These are phyloP conservation scores for Davidsoniella neocaledoniae DNA, from an alignment of 2,329 filamentous ascomycete genomes.

Conservation along the genomic window DNA sequence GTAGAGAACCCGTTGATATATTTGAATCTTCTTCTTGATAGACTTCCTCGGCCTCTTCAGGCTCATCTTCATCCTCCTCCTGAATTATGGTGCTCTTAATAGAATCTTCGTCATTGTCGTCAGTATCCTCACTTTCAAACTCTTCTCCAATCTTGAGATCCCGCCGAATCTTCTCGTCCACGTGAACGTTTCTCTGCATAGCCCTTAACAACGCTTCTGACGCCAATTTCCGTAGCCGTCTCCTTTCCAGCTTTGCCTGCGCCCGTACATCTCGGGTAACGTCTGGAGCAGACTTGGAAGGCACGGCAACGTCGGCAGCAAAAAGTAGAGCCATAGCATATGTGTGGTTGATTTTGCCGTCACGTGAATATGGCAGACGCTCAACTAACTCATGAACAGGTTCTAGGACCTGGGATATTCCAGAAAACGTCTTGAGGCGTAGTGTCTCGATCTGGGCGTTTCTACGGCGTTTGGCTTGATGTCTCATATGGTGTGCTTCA, in stretches of 20 bases:
- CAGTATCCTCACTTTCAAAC: constrained; percentile 1
- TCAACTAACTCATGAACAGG: constrained; percentile 57
- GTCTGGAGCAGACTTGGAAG: constrained; percentile 18
- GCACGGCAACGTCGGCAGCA: constrained; percentile 49
- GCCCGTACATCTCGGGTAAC: constrained; percentile 15
- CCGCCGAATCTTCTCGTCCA: constrained; percentile 19
- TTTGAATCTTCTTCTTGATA: neutral
- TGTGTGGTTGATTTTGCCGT: constrained; percentile 48
- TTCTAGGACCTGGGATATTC: constrained; percentile 31
- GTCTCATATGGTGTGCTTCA: neutral
- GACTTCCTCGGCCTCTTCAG: neutral
- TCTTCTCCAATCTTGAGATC: constrained; percentile 16
- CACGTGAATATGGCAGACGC: constrained; percentile 53
- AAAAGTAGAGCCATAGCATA: constrained; percentile 61
- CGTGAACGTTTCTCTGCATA: constrained; percentile 17
- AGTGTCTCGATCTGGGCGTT: too few species aligned
- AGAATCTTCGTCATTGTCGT: neutral
- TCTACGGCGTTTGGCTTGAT: too few species aligned
- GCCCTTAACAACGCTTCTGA: constrained; percentile 24
- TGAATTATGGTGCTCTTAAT: neutral
- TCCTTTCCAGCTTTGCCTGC: constrained; percentile 12
- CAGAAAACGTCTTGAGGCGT: neutral
- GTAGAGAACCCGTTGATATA: neutral
- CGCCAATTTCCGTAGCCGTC: constrained; percentile 21
- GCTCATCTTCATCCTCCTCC: neutral